phyloP scores from a whole-genome alignment of 2,329 filamentous ascomycete genomes.

The Colletotrichum liaoningense region DNA sequence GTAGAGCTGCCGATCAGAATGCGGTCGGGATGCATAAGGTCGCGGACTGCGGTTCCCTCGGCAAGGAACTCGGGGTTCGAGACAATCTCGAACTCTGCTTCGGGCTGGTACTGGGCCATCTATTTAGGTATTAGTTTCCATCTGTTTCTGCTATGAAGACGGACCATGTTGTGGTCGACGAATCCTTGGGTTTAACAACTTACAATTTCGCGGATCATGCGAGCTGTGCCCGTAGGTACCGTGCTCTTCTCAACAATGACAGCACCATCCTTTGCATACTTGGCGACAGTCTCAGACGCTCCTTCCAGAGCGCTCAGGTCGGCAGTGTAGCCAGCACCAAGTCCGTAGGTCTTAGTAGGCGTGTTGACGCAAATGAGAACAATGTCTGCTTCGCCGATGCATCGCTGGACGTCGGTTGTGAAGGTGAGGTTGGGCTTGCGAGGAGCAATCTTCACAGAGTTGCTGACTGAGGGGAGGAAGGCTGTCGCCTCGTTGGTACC shows the following conservation, averaged over 20 bases:
- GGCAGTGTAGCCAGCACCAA: constrained; percentile 77
- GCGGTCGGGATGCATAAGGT: constrained; percentile 77
- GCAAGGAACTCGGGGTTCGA: constrained; percentile 87
- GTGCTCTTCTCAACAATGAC: constrained; percentile 88
- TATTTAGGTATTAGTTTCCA: constrained; percentile 40
- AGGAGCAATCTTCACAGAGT: constrained; percentile 49
- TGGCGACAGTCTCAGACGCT: constrained; percentile 74
- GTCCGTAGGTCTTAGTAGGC: constrained; percentile 78
- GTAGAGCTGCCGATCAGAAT: constrained; percentile 79
- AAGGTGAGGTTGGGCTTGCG: constrained; percentile 78
- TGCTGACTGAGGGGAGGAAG: constrained; percentile 51
- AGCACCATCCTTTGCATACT: constrained; percentile 72
- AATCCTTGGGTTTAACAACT: constrained; percentile 39
- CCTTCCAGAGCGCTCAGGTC: constrained; percentile 80
- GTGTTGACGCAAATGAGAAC: constrained; percentile 84
- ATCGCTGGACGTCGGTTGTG: constrained; percentile 72
- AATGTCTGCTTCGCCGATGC: constrained; percentile 76
- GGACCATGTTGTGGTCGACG: not conserved
- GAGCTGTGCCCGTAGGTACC: constrained; percentile 80
- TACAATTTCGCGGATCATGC: constrained; percentile 76
- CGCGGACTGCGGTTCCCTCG: constrained; percentile 79
- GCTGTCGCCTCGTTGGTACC: constrained; percentile 58
- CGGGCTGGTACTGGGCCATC: constrained; percentile 70
- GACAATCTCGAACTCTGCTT: constrained; percentile 77
- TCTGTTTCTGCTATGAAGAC: not conserved